Conservation (phyloP, 2,329 filamentous ascomycete genomes). For the Lachnellula arida region DNA sequence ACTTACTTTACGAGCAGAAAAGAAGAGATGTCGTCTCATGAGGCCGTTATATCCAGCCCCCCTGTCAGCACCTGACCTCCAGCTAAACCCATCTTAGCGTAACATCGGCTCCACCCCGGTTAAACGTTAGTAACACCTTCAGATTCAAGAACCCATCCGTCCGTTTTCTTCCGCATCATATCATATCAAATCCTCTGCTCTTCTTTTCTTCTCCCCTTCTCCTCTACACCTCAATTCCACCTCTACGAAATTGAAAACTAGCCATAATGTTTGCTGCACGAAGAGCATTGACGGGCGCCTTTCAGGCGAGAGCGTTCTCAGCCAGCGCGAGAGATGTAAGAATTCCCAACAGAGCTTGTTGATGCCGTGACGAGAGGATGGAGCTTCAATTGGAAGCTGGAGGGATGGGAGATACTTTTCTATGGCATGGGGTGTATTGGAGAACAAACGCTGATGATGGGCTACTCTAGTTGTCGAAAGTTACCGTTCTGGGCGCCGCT, state of each 20-base stretch:
- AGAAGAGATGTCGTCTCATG: no score
- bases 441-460: conserved; percentile 20
- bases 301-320: conserved; percentile 78
- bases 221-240: background rate
- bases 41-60: no score
- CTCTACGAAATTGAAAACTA: background rate
- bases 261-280: conserved; percentile 70
- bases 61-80: no score
- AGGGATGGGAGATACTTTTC: background rate
- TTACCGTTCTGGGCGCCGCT: conserved; percentile 91
- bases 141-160: no score
- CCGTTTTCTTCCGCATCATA: no score
- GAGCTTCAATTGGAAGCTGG: background rate
- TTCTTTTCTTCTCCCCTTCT: background rate
- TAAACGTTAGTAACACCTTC: no score
- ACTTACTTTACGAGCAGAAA: no score
- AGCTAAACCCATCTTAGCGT: no score
- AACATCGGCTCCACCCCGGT: no score
- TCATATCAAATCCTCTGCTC: background rate
- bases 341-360: conserved; percentile 13
- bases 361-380: background rate
- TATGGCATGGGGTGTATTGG: background rate
- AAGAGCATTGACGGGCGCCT: conserved; percentile 47
- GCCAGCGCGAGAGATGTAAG: conserved; percentile 72
- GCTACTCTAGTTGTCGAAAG: conserved; percentile 79